Evolutionary conservation across 768 basidiomycete species (phyloP), one percentile per base, ranked within the genome.

Genomic region (Naganishia onofrii): DNA sequence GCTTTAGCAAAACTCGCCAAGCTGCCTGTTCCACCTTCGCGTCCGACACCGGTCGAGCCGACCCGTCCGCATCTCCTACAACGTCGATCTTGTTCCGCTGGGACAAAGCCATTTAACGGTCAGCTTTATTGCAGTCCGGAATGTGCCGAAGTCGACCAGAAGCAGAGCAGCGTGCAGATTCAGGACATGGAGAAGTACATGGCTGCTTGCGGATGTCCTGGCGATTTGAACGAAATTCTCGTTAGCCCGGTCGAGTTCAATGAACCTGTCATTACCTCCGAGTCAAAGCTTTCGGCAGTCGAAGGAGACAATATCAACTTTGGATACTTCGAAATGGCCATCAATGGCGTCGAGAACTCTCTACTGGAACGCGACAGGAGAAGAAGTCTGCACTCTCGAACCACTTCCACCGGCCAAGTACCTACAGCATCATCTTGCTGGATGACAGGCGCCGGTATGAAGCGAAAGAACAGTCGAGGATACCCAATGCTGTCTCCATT

Each of bases 251-350:
- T 69, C 21, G 44, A 44, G 28, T 34, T 52, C 21, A 46, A 46
- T 44, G 68, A 58, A 32, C 32, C 42, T 12, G 55, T 46, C 28
- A 31, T 46, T n/a, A 29, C 57, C 8, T 56, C 36, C 1, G 31
- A 42, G 60, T 29, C 60, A 3, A 63, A 42, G 57, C 9, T 12
- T 52, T 21, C 56, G 15, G 17, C 54, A 56, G 34, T 55, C 26
- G 54, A 57, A 29, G 57, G 34, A 29, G 56, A 67, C 58, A 56
- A 68, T 28, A 67, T 67, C 57, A 66, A 71, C 46, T 69, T 69
- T 60, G 68, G 68, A 17, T 71, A 71, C 58, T 71, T 71, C 36
- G 55, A 66, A 66, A 71, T 71, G 70, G 64, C 53, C 1, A 57
- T 66, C 23, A 38, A 55, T 23, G 70, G 70, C 8, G 70, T 71